A percentile compares a stretch with the other conserved stretches of the same genome.
Conservation (phyloP, 345 rosid species). For the Salix brachista region DNA sequence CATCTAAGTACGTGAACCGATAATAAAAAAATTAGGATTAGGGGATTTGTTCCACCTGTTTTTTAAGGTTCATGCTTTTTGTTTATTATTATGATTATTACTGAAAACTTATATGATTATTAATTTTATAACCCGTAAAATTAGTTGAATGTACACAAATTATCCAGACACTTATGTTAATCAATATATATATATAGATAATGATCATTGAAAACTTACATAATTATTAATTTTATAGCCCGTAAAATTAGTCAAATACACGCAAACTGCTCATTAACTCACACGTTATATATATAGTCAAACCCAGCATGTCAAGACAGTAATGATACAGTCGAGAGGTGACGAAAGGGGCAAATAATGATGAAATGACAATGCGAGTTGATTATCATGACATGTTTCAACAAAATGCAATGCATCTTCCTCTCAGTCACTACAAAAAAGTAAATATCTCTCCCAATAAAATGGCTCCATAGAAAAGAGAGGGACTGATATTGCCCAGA, state of each 20-base stretch:
- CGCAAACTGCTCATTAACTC: too few species aligned
- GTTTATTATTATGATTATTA: too few species aligned
- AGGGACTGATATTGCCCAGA: slow-evolving; percentile 4
- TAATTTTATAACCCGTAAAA: too few species aligned
- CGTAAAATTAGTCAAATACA: too few species aligned
- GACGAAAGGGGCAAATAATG: background rate
- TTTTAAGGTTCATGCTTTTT: fast-evolving
- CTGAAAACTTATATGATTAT: fast-evolving
- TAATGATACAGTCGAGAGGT: background rate
- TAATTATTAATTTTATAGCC: too few species aligned
- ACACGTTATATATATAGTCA: background rate
- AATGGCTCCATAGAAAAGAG: background rate
- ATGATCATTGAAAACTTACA: too few species aligned
- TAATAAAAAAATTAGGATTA: too few species aligned
- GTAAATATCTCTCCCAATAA: background rate
- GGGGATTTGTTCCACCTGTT: too few species aligned
- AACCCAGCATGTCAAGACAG: background rate
- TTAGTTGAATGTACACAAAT: too few species aligned
- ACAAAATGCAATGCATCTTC: slow-evolving; percentile 1
- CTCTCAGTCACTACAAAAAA: background rate
- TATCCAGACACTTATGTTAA: too few species aligned
- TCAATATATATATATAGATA: too few species aligned
- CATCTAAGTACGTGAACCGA: too few species aligned
- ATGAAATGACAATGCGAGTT: background rate
- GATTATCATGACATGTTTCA: background rate